These are phyloP conservation scores for Phanerodontia chrysosporium DNA, from an alignment of 768 basidiomycete genomes.

Conservation along the genomic window DNA sequence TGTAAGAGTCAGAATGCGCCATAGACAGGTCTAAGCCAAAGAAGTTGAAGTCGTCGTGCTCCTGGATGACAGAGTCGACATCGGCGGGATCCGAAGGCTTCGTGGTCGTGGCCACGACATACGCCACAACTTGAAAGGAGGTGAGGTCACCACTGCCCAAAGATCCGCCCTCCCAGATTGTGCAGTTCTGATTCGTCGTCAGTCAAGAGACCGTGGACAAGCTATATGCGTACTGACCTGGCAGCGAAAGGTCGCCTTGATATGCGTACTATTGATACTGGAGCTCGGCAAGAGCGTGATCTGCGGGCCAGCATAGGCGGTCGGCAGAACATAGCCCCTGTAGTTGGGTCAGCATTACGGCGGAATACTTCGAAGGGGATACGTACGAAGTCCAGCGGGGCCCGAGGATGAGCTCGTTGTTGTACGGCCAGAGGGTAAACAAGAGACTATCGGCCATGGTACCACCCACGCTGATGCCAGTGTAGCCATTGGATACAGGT, in stretches of 20 bases:
- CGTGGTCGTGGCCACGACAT: slow-evolving; percentile 21
- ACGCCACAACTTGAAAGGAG: slow-evolving; percentile 23
- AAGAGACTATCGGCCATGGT: slow-evolving; percentile 26
- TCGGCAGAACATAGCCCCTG: slow-evolving; percentile 25
- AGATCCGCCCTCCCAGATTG: slow-evolving; percentile 25
- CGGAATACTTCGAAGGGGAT: background rate
- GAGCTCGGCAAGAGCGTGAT: slow-evolving; percentile 24
- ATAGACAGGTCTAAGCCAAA: slow-evolving; percentile 23
- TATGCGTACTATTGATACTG: slow-evolving; percentile 23
- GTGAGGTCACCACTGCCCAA: slow-evolving; percentile 22
- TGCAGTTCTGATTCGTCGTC: slow-evolving; percentile 20
- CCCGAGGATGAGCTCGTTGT: slow-evolving; percentile 20
- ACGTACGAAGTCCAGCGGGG: slow-evolving; percentile 24
- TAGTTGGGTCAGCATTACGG: background rate
- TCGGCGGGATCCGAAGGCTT: slow-evolving; percentile 21
- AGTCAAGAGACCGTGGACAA: background rate
- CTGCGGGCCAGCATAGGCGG: slow-evolving; percentile 20
- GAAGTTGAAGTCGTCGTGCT: slow-evolving; percentile 27
- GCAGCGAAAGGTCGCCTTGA: slow-evolving; percentile 27
- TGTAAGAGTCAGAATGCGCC: slow-evolving; percentile 21
- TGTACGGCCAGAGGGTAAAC: slow-evolving; percentile 25
- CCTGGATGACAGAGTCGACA: slow-evolving; percentile 24
- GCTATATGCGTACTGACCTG: slow-evolving; percentile 16
- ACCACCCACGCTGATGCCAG: slow-evolving; percentile 25
- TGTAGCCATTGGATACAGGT: slow-evolving; percentile 23